phyloP scores from a whole-genome alignment of 2,329 filamentous ascomycete genomes.

The Neoarthrinium moseri region DNA sequence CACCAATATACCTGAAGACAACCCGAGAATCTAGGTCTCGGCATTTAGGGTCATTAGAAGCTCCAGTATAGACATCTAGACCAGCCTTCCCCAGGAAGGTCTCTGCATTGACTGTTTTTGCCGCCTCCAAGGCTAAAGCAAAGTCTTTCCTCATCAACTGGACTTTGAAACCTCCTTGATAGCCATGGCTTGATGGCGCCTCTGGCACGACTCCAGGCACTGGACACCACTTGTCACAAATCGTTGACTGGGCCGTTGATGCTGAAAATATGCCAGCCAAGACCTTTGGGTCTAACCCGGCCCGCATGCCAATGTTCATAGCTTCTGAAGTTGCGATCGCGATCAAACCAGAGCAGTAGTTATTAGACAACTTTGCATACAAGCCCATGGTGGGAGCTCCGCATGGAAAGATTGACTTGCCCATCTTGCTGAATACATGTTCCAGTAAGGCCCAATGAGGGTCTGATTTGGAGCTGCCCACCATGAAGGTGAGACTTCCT shows the following conservation, averaged over 20 bases:
- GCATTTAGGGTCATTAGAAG: conserved; percentile 49
- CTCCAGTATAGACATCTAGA: conserved; percentile 26
- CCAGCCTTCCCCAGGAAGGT: not conserved
- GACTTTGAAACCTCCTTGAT: not conserved
- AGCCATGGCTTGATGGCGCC: not conserved
- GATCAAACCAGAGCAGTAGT: not conserved
- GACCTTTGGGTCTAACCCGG: not conserved
- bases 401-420: not conserved
- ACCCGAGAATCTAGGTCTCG: conserved; percentile 55
- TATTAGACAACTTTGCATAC: conserved; percentile 1
- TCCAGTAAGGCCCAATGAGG: not conserved
- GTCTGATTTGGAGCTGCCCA: not conserved
- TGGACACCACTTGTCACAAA: not conserved
- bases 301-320: not conserved
- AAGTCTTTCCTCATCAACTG: conserved; percentile 3
- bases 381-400: not conserved
- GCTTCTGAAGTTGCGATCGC: not conserved
- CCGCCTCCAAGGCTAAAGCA: not conserved
- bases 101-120: not conserved
- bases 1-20: conserved; percentile 55
- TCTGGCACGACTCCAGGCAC: not conserved
- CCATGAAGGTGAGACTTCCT: not conserved
- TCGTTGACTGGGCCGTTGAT: not conserved
- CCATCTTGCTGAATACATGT: not conserved
- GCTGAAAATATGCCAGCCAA: not conserved